These are phyloP conservation scores for Trichoderma lentiforme DNA, from an alignment of 2,329 filamentous ascomycete genomes.

Conservation along the genomic window DNA sequence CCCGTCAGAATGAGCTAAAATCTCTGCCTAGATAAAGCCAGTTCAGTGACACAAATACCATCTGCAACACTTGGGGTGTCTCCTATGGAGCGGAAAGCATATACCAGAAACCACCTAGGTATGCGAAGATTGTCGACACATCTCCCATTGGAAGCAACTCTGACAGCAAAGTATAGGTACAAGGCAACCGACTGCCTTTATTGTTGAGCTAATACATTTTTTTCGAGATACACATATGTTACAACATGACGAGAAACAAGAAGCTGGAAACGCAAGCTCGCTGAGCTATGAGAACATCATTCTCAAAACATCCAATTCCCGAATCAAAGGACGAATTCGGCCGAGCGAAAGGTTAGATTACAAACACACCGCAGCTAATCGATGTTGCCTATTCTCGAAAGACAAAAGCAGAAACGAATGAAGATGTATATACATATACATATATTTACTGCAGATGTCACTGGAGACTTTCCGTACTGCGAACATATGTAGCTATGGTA, in stretches of 20 bases:
- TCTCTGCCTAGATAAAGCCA: too few relatives aligned
- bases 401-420: not conserved
- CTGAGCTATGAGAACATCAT: not conserved
- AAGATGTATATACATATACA: not conserved
- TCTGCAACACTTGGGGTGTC: not conserved
- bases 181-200: not conserved
- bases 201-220: not conserved
- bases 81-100: not conserved
- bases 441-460: not conserved
- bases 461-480: not conserved
- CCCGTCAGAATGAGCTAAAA: rapidly evolving
- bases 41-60: too few relatives aligned
- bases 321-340: not conserved
- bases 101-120: not conserved
- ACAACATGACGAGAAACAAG: not conserved
- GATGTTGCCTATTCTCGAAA: not conserved
- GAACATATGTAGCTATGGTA: not conserved
- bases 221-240: not conserved
- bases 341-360: not conserved
- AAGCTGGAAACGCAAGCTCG: not conserved
- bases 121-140: not conserved
- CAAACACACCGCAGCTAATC: too few relatives aligned
- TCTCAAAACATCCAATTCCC: not conserved
- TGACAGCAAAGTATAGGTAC: not conserved
- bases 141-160: not conserved